Evolutionary conservation across 176 grass and related monocot genomes (phyloP), one percentile per base, ranked within the genome.

Genomic region (Phragmites australis): DNA sequence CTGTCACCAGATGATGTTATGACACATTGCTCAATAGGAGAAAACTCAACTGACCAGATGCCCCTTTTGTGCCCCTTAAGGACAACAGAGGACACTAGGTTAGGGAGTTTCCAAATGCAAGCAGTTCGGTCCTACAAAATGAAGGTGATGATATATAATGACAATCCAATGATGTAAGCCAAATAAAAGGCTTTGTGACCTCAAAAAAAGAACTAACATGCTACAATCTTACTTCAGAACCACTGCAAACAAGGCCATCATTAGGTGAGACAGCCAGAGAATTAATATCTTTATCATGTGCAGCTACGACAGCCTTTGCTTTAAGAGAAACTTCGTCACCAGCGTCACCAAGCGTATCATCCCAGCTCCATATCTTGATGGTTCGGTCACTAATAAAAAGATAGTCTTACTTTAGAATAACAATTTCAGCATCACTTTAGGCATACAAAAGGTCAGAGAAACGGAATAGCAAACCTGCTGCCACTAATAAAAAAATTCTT

Each of bases 261-360:
- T 98, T 93, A 47, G 90, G 92, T 59, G 92, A 98, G 30, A 98
- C 65, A 47, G 90, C 72, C 27, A 98, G 88, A 60, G 88, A 94
- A 85, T 98, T 98, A 74, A 94, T 98, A 82, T 98, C 96, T 85
- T 98, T 98, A 60, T 98, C 92, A 64, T 98, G 92, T 76, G 90
- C 96, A 68, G 96, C 92, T 62, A 94, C 88, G 70, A 85, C 96
- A 78, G 96, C 88, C 60, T 90, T 93, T 82, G 96, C 59, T 89
- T 89, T 98, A 63, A 98, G 84, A 68, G 81, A 37, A 75, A 86
- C 76, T 70, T 93, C 92, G 73, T 72, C 54, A 2, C 87, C 88
- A 69, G 31, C 72, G 71, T 82, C 86, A 78, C 48, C 45, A 21
- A 81, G 72, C 40, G 81, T 44, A 79, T 83, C 70, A 70, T 95